Base-by-base conservation (phyloP, 768 basidiomycete species). In the Rhizopogon rudus region DNA sequence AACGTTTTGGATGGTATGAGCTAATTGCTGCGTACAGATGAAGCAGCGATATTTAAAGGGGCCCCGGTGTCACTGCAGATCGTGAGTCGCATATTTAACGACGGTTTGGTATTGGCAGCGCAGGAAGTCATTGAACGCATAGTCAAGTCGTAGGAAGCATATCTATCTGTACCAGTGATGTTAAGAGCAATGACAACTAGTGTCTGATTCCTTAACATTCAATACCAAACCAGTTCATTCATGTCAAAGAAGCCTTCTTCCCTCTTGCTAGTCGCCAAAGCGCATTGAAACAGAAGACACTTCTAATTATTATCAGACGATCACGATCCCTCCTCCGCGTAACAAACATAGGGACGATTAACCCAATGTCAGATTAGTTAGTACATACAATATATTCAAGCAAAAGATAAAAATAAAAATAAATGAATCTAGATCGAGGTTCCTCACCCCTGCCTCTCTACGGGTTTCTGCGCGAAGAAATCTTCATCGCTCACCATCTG, bases 401-500 rank as follows among this genome's bases (percentile, higher is more conserved):
- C 20, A 49, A 14, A 5, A 13, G 14, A 31, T 25, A 25, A 6
- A 13, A 20, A 31, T 25, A 25, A 6, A 10, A 33, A 33, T 31
- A 29, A 6, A 33, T 20, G 7, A 5, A 22, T 3, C 28, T 4
- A 35, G 7, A 48, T 29, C 10, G 2, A 22, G 5, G 3, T 16
- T 37, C 35, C 13, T 49, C 22, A 49, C 14, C 14, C 14, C 22
- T 16, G 17, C 57, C 35, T 44, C 13, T 25, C 25, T 25, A 51
- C 54, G 1, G 48, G 22, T 5, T 29, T 28, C 45, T 53, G 61
- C 35, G 65, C 69, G 56, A 75, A 77, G 49, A 82, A 68, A 61
- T 85, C 83, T 59, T 86, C 84, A 60, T 86, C 83, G 0, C 76
- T 71, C 33, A 82, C 68, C 16, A 66, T 60, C 39, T 63, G 61